phyloP scores from a whole-genome alignment of 1,284 basidiomycete species.

The Neonothopanus nambi region DNA sequence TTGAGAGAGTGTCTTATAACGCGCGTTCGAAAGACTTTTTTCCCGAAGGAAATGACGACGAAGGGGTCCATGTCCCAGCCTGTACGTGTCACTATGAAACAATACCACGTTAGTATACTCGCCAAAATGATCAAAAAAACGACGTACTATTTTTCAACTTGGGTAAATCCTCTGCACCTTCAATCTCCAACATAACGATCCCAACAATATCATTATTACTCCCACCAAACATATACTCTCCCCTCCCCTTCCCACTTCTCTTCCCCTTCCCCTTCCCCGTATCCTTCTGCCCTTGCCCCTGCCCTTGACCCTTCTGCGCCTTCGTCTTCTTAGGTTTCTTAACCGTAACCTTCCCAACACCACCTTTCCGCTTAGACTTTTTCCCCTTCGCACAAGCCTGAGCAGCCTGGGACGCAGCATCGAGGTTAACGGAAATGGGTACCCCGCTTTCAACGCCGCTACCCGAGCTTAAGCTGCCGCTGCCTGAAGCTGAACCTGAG shows the following conservation, averaged over 20 bases:
- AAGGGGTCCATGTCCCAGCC: constrained; percentile 99
- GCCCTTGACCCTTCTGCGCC: constrained; percentile 12
- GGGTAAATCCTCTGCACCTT: constrained; percentile 80
- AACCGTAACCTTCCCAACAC: neutral
- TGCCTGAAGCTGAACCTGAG: too few species aligned
- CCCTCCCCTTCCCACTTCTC: constrained; percentile 29
- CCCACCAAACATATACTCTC: constrained; percentile 47
- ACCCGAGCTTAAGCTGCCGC: too few species aligned
- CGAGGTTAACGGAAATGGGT: neutral
- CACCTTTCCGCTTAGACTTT: neutral
- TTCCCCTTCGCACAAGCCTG: neutral
- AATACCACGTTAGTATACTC: constrained; percentile 6
- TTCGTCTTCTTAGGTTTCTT: constrained; percentile 5
- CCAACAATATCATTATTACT: constrained; percentile 77
- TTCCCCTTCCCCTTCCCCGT: constrained; percentile 26
- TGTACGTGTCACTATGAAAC: constrained; percentile 67
- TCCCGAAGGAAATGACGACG: constrained; percentile 93
- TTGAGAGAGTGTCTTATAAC: constrained; percentile 88
- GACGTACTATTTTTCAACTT: constrained; percentile 82
- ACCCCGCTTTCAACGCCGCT: neutral
- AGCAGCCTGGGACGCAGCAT: constrained; percentile 5
- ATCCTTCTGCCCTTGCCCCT: constrained; percentile 19
- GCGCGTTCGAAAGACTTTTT: constrained; percentile 94
- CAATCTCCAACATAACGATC: constrained; percentile 85
- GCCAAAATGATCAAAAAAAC: constrained; percentile 2